Conservation (phyloP, 164 flowering plant genomes). For the Tinospora cordifolia region DNA sequence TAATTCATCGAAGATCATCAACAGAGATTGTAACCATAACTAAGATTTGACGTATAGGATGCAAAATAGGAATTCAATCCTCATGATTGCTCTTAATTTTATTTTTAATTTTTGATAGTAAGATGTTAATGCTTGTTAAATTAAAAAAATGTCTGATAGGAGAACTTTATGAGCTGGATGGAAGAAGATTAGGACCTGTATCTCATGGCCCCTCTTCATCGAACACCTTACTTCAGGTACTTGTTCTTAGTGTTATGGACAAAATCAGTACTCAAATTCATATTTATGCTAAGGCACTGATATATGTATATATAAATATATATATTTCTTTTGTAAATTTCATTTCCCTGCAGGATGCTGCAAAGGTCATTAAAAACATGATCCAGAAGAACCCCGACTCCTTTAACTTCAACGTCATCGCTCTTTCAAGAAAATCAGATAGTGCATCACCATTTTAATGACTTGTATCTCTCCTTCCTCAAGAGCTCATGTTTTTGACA, state of each 20-base stretch:
- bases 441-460: constrained; percentile 4
- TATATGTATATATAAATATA: too few relatives aligned
- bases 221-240: constrained; percentile 59
- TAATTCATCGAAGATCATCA: background rate
- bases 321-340: too few relatives aligned
- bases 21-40: background rate
- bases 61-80: background rate
- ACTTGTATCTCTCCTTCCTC: too few relatives aligned
- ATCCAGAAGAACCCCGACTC: constrained; percentile 70
- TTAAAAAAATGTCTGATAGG: constrained; percentile 37
- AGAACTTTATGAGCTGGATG: constrained; percentile 89
- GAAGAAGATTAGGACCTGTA: constrained; percentile 68
- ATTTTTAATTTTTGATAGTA: too few relatives aligned
- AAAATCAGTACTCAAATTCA: too few relatives aligned
- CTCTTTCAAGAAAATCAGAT: constrained; percentile 55
- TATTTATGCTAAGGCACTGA: background rate
- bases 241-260: too few relatives aligned
- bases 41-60: background rate
- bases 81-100: background rate
- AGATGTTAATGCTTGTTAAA: background rate
- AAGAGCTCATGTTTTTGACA: background rate
- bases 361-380: constrained; percentile 59
- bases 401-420: constrained; percentile 80
- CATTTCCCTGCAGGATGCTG: constrained; percentile 64
- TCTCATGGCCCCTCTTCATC: constrained; percentile 82